Conservation (phyloP, 805 yeast genomes). For the Teunomyces barrocoloradensis region DNA sequence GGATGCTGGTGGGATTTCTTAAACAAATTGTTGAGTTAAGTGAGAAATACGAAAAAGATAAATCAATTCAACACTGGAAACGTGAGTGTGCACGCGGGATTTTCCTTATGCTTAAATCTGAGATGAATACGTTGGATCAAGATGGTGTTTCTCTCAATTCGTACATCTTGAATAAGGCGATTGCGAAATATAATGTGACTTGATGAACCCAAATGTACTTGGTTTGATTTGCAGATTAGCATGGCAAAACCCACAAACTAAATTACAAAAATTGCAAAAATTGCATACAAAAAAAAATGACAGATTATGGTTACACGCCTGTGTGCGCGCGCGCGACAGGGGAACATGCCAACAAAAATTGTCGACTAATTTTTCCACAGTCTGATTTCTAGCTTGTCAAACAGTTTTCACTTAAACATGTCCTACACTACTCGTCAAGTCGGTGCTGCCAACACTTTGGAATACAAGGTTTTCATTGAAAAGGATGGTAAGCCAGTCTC, state of each 20-base stretch:
- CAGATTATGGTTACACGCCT: background rate
- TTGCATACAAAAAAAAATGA: background rate
- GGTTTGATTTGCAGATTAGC: slow-evolving; percentile 1
- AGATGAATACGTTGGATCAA: slow-evolving; percentile 44
- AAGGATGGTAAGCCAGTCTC: slow-evolving; percentile 92
- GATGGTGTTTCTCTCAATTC: background rate
- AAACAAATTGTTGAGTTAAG: slow-evolving; percentile 3
- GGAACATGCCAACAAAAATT: background rate
- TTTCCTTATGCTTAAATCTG: slow-evolving; percentile 51
- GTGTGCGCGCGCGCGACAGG: background rate
- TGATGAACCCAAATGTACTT: background rate
- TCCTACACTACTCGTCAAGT: slow-evolving; percentile 85
- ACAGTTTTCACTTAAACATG: slow-evolving; percentile 39
- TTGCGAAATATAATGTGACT: slow-evolving; percentile 4
- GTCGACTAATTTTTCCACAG: background rate
- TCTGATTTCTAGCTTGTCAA: background rate
- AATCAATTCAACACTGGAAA: slow-evolving; percentile 18
- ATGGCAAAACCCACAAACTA: background rate
- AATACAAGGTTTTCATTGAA: slow-evolving; percentile 87
- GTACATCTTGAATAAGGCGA: background rate
- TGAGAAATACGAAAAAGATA: background rate
- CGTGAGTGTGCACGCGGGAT: slow-evolving; percentile 55
- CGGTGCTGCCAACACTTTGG: slow-evolving; percentile 95
- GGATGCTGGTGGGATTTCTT: slow-evolving; percentile 15
- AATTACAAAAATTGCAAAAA: background rate